Evolutionary conservation across 129 eudicot species (phyloP).

Genomic region (Daucus carota): DH1_v3.0 NC_030382.2:52130501-52131000

Average conservation of each 20-base stretch:
- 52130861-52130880: background rate
- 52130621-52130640: background rate
- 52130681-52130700: background rate
- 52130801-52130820: background rate
- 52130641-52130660: background rate
- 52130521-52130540: background rate
- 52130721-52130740: background rate
- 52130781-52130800: background rate
- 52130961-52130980: background rate
- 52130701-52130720: background rate
- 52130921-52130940: background rate
- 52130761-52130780: background rate
- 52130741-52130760: background rate
- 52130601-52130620: background rate
- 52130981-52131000: background rate
- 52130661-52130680: background rate
- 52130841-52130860: background rate
- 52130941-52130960: background rate
- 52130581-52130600: background rate
- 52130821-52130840: background rate
- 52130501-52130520: background rate
- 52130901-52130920: background rate
- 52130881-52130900: background rate
- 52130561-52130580: background rate
- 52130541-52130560: background rate